These are phyloP conservation scores for Lipomyces starkeyi DNA, from an alignment of 805 yeast genomes.

Conservation along the genomic window DNA sequence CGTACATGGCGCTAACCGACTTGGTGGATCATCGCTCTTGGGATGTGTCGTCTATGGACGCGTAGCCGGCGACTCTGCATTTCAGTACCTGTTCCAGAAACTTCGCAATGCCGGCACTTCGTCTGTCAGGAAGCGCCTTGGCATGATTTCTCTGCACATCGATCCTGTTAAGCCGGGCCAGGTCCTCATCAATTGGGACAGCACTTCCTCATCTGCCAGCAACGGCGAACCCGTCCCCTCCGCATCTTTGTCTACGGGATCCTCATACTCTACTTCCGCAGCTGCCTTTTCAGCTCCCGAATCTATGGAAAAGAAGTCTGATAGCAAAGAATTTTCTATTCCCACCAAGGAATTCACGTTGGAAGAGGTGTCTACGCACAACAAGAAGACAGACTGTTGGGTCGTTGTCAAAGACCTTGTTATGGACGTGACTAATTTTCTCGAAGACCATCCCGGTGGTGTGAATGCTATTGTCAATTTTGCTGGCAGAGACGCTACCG, in stretches of 20 bases:
- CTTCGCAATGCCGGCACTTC: conserved; percentile 43
- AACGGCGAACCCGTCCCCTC: conserved; percentile 23
- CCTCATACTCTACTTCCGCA: conserved; percentile 16
- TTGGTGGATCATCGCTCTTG: conserved; percentile 61
- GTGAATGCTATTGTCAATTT: conserved; percentile 66
- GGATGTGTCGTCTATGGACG: conserved; percentile 64
- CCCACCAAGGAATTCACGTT: conserved; percentile 55
- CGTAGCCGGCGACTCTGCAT: conserved; percentile 52
- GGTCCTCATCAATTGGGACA: conserved; percentile 39
- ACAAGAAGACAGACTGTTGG: conserved; percentile 71
- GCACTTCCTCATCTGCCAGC: conserved; percentile 6
- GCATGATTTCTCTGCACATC: conserved; percentile 52
- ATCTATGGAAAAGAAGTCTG: not conserved
- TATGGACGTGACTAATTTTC: conserved; percentile 63
- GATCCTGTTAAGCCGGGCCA: conserved; percentile 40
- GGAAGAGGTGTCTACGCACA: conserved; percentile 55
- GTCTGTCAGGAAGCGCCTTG: conserved; percentile 49
- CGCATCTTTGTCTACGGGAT: conserved; percentile 6
- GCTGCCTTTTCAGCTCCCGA: conserved; percentile 26
- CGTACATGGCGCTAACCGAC: conserved; percentile 60
- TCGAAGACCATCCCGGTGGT: conserved; percentile 71
- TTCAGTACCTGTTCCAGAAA: conserved; percentile 45
- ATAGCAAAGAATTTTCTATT: conserved; percentile 46
- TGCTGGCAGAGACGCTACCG: conserved; percentile 82
- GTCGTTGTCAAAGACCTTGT: conserved; percentile 72